Evolutionary conservation across 352 stramenopile species (phyloP), one percentile per base, ranked within the genome.

Genomic region (Elongisporangium undulatum): DNA sequence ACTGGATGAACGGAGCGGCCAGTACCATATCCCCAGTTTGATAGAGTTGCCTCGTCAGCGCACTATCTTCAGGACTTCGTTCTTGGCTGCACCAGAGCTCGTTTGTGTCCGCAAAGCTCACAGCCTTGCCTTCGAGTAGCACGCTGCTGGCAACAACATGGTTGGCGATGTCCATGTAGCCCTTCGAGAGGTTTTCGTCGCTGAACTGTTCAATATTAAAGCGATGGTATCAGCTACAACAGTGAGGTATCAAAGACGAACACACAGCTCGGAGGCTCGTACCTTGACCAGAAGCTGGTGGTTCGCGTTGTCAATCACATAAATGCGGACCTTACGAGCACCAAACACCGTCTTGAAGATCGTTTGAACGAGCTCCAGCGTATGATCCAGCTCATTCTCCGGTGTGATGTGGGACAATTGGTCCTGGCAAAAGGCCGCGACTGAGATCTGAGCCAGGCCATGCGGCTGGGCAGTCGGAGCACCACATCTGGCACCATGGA

Each of bases 331-430:
- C 62, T 71, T 76, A 1, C 74, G 64, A 26, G 81, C 82, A 5
- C 67, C 72, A 56, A 93, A 93, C 56, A 79, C 72, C 3, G 65
- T 68, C 12, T 68, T 79, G 15, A 93, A 63, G 0, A 78, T 71
- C 16, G 67, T 77, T 63, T 88, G 80, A 58, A 88, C 58, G 51
- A 84, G 82, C 61, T 93, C 83, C 2, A 91, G 69, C 3, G 82
- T 89, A 53, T 91, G 81, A 58, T 93, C 81, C 0, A 91, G 62
- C 58, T 93, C 84, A 45, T 89, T 87, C 51, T 93, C 84, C 0
- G 84, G 84, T 15, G 77, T 82, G 22, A 93, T 85, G 49, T 84
- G 84, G 13, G 82, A 65, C n/a, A 91, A 77, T 41, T 86, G 72
- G 26, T 93, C 81, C 29, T 90, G 89, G 69, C 76, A 88, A 58